Percentiles rank a stretch among this genome's conserved stretches.
Conservation (phyloP, 495 filamentous ascomycete species). For the Acidiella bohemica region DNA sequence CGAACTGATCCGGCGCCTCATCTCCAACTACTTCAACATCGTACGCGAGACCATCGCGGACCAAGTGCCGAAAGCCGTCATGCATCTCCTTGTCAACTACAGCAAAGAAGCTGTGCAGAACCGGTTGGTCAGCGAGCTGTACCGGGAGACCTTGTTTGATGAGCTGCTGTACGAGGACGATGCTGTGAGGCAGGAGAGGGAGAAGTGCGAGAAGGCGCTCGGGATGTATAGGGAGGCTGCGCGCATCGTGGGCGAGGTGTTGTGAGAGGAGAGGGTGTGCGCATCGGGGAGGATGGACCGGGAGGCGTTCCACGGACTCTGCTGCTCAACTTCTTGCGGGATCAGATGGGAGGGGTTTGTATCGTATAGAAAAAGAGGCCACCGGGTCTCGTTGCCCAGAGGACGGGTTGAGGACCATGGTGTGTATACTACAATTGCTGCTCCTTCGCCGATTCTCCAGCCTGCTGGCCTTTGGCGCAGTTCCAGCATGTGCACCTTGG, state of each 20-base stretch:
- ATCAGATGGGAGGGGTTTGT: too few relatives aligned
- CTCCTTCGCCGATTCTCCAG: too few relatives aligned
- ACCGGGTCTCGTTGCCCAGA: too few relatives aligned
- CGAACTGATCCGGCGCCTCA: constrained; percentile 88
- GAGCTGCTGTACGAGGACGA: constrained; percentile 96
- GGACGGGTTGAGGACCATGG: too few relatives aligned
- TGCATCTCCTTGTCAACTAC: constrained; percentile 97
- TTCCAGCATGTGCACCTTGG: too few relatives aligned
- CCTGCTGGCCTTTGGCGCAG: too few relatives aligned
- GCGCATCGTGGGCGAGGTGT: constrained; percentile 92
- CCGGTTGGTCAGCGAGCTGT: constrained; percentile 84
- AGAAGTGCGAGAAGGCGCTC: constrained; percentile 92
- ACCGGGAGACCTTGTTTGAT: constrained; percentile 83
- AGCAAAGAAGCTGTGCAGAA: constrained; percentile 97
- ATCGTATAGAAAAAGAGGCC: too few relatives aligned
- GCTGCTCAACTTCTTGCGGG: too few relatives aligned
- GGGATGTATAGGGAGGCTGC: constrained; percentile 92
- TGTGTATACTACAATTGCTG: too few relatives aligned
- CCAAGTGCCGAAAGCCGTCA: constrained; percentile 95
- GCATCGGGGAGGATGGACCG: neutral
- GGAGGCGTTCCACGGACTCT: neutral
- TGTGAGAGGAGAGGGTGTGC: constrained; percentile 37
- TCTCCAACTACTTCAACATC: constrained; percentile 97
- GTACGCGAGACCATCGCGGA: constrained; percentile 94
- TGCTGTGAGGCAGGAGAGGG: constrained; percentile 86